A percentile compares a stretch with the other conserved stretches of the same genome.
Conservation (phyloP, 2,329 filamentous ascomycete genomes). For the Paraconiothyrium brasiliense region DNA sequence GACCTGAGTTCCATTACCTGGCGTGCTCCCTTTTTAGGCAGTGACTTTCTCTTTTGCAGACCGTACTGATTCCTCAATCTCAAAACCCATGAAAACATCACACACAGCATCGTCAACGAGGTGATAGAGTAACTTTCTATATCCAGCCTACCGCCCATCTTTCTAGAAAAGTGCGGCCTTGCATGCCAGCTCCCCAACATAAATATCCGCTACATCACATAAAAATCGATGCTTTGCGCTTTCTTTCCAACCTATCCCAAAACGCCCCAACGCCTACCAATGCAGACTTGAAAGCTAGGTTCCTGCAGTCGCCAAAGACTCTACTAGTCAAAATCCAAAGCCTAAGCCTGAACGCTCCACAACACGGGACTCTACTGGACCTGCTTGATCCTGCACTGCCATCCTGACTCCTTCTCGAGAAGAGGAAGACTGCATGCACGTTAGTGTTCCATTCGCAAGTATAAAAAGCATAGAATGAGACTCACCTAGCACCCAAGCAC, state of each 20-base stretch:
- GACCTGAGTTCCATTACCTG: too few species aligned
- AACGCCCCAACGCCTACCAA: constrained; percentile 19
- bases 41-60: too few species aligned
- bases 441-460: constrained; percentile 49
- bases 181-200: background rate
- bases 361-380: constrained; percentile 51
- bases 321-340: background rate
- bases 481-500: constrained; percentile 95
- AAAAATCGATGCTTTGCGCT: background rate
- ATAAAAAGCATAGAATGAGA: constrained; percentile 17
- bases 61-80: too few species aligned
- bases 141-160: background rate
- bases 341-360: background rate
- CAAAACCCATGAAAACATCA: too few species aligned
- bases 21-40: too few species aligned
- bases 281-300: constrained; percentile 9
- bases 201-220: background rate
- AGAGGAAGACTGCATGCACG: constrained; percentile 74
- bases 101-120: too few species aligned
- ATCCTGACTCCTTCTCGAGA: constrained; percentile 81
- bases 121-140: too few species aligned
- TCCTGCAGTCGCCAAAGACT: background rate
- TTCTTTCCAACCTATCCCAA: background rate
- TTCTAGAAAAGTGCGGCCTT: background rate
- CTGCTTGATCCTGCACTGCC: constrained; percentile 87